A percentile compares a stretch with the other conserved stretches of the same genome.
Conservation (phyloP, 2,329 filamentous ascomycete species). For the Scedosporium dehoogii region DNA sequence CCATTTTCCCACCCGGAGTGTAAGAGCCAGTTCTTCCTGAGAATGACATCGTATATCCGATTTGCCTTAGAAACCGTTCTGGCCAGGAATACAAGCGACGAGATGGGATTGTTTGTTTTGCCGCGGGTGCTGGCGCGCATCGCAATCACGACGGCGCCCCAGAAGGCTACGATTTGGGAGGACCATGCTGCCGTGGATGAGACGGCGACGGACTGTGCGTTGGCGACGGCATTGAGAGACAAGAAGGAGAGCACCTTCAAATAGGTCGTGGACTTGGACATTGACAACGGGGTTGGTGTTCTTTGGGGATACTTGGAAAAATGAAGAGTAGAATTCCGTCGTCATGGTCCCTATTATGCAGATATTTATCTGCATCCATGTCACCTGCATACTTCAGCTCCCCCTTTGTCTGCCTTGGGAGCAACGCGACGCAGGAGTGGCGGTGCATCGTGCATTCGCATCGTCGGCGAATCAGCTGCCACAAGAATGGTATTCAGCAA, state of each 20-base stretch:
- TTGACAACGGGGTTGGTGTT: not conserved
- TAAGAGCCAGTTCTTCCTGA: not conserved
- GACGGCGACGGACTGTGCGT: not conserved
- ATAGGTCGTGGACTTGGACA: not conserved
- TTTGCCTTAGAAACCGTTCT: not conserved
- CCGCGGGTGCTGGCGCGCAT: not conserved
- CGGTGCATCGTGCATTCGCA: not conserved
- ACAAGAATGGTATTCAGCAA: not conserved
- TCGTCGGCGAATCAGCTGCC: not conserved
- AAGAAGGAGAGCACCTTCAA: not conserved
- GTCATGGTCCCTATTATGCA: not conserved
- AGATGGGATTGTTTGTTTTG: not conserved
- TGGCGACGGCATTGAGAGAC: not conserved
- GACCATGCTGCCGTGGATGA: not conserved
- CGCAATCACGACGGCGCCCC: not conserved
- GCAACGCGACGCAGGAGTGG: not conserved
- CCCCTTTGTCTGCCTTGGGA: not conserved
- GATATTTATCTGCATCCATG: not conserved
- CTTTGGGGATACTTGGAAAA: not conserved
- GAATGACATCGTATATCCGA: not conserved
- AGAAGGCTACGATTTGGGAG: slow-evolving; percentile 1
- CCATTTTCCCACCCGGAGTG: not conserved
- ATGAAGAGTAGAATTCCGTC: not conserved
- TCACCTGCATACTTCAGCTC: not conserved
- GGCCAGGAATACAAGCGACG: not conserved